Conservation (phyloP, 192 early-diverging fungal species). For the Lobosporangium transversale region DNA sequence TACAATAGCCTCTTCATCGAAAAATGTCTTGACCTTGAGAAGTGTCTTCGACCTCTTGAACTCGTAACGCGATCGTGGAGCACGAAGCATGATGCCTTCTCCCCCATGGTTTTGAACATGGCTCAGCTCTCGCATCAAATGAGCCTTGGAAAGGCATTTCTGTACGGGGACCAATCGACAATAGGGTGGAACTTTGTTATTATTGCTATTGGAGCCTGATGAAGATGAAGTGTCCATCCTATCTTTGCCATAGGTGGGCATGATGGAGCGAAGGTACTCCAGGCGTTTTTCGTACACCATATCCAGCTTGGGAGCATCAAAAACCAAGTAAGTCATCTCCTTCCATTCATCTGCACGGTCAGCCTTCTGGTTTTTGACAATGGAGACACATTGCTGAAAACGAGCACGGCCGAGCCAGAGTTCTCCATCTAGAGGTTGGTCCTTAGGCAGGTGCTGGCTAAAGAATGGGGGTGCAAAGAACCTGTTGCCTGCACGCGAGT, state of each 20-base stretch:
- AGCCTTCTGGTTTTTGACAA: conserved; percentile 62
- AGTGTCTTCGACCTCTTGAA: conserved; percentile 63
- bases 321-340: conserved; percentile 65
- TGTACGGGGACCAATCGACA: conserved; percentile 61
- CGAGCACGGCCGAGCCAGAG: conserved; percentile 73
- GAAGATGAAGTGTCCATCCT: neutral
- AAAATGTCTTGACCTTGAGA: conserved; percentile 77
- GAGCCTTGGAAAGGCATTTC: conserved; percentile 49
- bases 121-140: conserved; percentile 61
- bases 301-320: conserved; percentile 67
- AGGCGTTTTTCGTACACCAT: conserved; percentile 64
- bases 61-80: conserved; percentile 40
- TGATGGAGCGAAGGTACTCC: conserved; percentile 54
- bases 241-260: conserved; percentile 42
- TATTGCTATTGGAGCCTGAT: conserved; percentile 4
- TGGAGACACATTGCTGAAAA: conserved; percentile 71
- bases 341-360: conserved; percentile 59
- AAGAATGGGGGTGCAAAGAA: conserved; percentile 66
- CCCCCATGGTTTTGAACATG: conserved; percentile 68
- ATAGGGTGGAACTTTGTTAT: conserved; percentile 41
- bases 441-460: conserved; percentile 56
- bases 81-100: conserved; percentile 74
- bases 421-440: conserved; percentile 75
- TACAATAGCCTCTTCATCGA: conserved; percentile 78
- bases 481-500: conserved; percentile 67